Evolutionary conservation across 345 rosid species (phyloP).

Genomic region (Corchorus olitorius): DNA sequence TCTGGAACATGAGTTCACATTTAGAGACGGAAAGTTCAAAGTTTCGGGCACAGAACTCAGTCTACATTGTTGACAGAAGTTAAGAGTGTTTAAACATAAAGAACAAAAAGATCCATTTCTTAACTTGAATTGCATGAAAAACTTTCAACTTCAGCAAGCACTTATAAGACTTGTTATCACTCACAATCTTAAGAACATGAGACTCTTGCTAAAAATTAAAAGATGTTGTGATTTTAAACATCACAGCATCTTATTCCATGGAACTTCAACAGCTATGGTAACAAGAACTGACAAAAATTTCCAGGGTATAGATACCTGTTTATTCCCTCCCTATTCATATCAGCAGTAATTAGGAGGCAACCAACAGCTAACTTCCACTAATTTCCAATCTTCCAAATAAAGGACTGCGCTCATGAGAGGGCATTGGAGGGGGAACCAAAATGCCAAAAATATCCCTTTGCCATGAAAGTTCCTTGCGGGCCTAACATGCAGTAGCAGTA

Average conservation of each 20-base stretch:
- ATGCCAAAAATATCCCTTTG: conserved; percentile 1
- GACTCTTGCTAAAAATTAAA: not conserved
- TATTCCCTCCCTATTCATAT: not conserved
- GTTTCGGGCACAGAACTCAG: not conserved
- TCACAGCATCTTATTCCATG: not conserved
- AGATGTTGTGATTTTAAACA: not conserved
- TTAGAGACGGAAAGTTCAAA: not conserved
- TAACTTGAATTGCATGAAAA: not conserved
- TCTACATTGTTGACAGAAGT: not conserved
- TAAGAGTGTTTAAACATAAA: not conserved
- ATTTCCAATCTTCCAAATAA: not conserved
- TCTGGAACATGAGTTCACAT: not conserved
- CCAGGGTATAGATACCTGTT: not conserved
- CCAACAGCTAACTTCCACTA: not conserved
- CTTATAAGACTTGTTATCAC: not conserved
- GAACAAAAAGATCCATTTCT: not conserved
- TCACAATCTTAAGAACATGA: not conserved
- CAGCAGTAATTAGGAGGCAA: not conserved
- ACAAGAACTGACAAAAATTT: not conserved
- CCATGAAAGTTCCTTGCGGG: not conserved
- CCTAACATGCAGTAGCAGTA: conserved; percentile 6
- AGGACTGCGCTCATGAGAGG: not conserved
- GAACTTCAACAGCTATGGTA: not conserved
- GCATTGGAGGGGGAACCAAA: not conserved
- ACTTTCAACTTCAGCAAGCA: conserved; percentile 7